Evolutionary conservation across 108 stramenopile genomes (phyloP).

Genomic region (Cylindrotheca fusiformis): DNA sequence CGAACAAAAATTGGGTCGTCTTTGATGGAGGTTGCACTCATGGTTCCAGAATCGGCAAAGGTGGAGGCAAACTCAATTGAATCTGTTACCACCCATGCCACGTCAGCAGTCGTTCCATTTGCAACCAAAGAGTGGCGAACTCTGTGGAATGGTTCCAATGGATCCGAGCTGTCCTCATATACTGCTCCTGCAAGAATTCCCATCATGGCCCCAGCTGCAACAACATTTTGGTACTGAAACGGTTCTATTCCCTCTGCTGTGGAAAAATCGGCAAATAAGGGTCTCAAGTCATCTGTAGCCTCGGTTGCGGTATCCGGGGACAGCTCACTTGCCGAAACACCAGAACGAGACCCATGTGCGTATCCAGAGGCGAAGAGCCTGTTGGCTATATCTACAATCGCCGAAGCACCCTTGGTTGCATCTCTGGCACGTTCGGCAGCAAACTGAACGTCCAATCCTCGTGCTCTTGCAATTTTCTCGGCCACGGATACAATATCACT

Average conservation of each 20-base stretch:
- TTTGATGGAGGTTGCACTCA: slow-evolving; percentile 3
- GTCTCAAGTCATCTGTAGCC: neutral
- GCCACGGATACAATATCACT: slow-evolving; percentile 43
- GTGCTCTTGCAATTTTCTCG: slow-evolving; percentile 21
- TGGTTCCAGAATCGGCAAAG: neutral
- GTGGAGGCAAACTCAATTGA: slow-evolving; percentile 9
- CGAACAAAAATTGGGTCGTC: slow-evolving; percentile 35
- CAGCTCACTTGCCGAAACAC: neutral
- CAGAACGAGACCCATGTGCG: slow-evolving; percentile 10
- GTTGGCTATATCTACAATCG: slow-evolving; percentile 60
- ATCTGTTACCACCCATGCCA: slow-evolving; percentile 82
- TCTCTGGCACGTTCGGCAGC: slow-evolving; percentile 62
- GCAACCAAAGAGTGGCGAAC: slow-evolving; percentile 60
- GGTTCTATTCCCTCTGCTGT: slow-evolving; percentile 17
- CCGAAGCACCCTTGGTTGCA: slow-evolving; percentile 57
- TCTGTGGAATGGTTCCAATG: neutral
- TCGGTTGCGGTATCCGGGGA: neutral
- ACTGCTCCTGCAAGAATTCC: slow-evolving; percentile 65
- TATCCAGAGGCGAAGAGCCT: slow-evolving; percentile 53
- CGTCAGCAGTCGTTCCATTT: slow-evolving; percentile 65
- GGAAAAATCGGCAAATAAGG: slow-evolving; percentile 36
- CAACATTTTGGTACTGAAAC: slow-evolving; percentile 17
- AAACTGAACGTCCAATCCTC: slow-evolving; percentile 40
- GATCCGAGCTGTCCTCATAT: slow-evolving; percentile 59
- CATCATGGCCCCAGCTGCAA: slow-evolving; percentile 56